Evolutionary conservation across 768 basidiomycete species (phyloP).

Genomic region (Flagelloscypha sp.): DNA sequence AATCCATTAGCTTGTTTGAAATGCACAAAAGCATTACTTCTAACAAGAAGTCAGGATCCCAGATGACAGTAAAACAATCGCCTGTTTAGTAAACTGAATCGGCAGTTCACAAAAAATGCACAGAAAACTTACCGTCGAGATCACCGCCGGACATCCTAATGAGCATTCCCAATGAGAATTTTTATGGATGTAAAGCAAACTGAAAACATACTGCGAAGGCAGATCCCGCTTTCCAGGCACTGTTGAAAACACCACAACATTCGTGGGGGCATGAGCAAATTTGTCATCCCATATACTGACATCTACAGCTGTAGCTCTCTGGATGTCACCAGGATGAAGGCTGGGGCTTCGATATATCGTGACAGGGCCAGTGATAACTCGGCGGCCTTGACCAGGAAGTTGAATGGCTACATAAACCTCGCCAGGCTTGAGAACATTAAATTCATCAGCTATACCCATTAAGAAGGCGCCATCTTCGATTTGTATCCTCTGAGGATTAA

Average conservation of each 20-base stretch:
- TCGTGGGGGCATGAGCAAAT: slow-evolving; percentile 5
- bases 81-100: slow-evolving; percentile 3
- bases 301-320: slow-evolving; percentile 11
- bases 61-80: slow-evolving; percentile 13
- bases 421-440: slow-evolving; percentile 10
- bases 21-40: background rate
- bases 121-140: too few relatives aligned
- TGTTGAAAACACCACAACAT: slow-evolving; percentile 11
- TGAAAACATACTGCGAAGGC: slow-evolving; percentile 8
- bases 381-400: slow-evolving; percentile 4
- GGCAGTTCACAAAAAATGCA: too few relatives aligned
- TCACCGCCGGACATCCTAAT: too few relatives aligned
- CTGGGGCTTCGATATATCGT: slow-evolving; percentile 14
- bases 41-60: slow-evolving; percentile 10
- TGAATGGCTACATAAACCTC: slow-evolving; percentile 13
- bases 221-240: slow-evolving; percentile 9
- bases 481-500: slow-evolving; percentile 5
- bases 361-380: slow-evolving; percentile 12
- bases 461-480: slow-evolving; percentile 11
- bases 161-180: too few relatives aligned
- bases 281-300: too few relatives aligned
- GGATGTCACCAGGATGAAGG: slow-evolving; percentile 13
- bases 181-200: background rate
- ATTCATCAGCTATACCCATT: slow-evolving; percentile 5
- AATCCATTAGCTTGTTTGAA: background rate